Evolutionary conservation across 106 monocot species (phyloP).

Genomic region (Acanthochlamys bracteata): DNA sequence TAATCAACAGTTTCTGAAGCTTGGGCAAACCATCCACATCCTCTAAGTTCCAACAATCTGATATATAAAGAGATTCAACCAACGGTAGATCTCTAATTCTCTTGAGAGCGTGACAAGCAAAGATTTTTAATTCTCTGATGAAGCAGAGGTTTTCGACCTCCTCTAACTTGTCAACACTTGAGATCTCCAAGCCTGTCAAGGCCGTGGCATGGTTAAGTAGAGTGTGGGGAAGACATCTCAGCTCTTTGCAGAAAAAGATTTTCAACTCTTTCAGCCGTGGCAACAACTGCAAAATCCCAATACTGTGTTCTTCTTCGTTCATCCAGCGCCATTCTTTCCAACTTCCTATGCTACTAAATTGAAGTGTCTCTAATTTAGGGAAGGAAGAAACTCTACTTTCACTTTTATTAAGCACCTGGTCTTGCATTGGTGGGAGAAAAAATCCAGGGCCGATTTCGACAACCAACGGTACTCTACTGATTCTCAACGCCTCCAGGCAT

Average conservation of each 20-base stretch:
- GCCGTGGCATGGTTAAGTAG: neutral
- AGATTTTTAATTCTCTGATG: neutral
- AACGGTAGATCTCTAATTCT: neutral
- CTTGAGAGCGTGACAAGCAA: neutral
- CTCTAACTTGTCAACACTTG: neutral
- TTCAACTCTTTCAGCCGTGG: neutral
- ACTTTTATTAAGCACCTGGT: neutral
- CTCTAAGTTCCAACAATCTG: neutral
- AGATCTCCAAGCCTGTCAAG: neutral
- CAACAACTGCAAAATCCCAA: neutral
- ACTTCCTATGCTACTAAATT: neutral
- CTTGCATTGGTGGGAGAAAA: neutral
- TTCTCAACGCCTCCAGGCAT: neutral
- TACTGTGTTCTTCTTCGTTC: neutral
- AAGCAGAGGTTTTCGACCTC: conserved; percentile 1
- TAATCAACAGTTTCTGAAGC: neutral
- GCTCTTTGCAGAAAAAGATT: neutral
- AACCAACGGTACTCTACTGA: neutral
- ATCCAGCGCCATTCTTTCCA: neutral
- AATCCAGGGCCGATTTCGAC: conserved; percentile 21
- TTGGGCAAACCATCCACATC: neutral
- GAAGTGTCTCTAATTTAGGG: neutral
- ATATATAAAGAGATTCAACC: neutral
- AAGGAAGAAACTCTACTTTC: neutral
- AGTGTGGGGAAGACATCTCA: neutral